Evolutionary conservation across 2,329 filamentous ascomycete genomes (phyloP).

Genomic region (Penicillium brevicompactum): DNA sequence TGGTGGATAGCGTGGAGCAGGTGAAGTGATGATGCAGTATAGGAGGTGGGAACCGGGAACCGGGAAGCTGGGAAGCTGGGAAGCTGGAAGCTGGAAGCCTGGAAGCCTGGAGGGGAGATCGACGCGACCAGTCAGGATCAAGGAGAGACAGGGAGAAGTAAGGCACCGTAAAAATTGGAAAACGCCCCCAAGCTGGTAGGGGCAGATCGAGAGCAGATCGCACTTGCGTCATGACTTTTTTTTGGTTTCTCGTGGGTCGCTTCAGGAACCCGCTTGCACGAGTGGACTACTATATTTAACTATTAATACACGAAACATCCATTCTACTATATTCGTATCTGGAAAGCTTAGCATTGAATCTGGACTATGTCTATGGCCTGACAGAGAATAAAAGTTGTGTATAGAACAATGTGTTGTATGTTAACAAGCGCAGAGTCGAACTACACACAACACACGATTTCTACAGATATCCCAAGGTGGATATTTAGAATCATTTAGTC

Average conservation of each 20-base stretch:
- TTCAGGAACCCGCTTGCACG: not conserved
- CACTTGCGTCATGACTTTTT: conserved; percentile 29
- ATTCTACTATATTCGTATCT: too few relatives aligned
- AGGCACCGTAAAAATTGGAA: not conserved
- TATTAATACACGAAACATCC: too few relatives aligned
- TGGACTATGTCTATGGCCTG: too few relatives aligned
- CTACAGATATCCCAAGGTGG: too few relatives aligned
- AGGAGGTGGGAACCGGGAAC: not conserved
- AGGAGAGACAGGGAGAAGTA: conserved; percentile 6
- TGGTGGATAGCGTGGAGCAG: conserved; percentile 15
- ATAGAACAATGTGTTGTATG: too few relatives aligned
- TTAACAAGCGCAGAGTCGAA: too few relatives aligned
- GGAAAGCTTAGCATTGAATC: too few relatives aligned
- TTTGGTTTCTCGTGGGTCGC: conserved; percentile 8
- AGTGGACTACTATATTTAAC: too few relatives aligned
- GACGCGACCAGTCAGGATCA: not conserved
- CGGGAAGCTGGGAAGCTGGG: conserved; percentile 6
- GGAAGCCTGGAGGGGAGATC: not conserved
- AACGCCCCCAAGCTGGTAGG: conserved; percentile 2
- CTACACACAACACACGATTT: too few relatives aligned
- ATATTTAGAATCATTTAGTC: too few relatives aligned
- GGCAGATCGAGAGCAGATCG: not conserved
- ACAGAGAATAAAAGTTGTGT: too few relatives aligned
- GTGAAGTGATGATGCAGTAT: conserved; percentile 3
- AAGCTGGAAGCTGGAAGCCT: too few relatives aligned